phyloP scores from a whole-genome alignment of 2,329 filamentous ascomycete genomes.

The Didymella pomorum region DNA sequence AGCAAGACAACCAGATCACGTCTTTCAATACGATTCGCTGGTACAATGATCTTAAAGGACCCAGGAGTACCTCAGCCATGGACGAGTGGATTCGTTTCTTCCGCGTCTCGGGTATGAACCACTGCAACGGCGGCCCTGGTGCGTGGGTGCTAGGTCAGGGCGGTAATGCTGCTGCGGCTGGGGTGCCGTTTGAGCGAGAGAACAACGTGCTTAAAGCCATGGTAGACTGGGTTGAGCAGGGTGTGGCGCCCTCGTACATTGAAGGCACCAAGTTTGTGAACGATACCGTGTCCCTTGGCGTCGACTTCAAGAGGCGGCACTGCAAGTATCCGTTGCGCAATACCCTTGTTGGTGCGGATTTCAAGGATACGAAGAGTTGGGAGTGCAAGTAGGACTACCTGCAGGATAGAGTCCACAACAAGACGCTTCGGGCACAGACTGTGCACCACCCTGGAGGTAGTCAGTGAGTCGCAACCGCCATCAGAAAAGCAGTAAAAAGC shows the following conservation, averaged over 20 bases:
- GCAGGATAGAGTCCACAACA: neutral
- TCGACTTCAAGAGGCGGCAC: slow-evolving; percentile 57
- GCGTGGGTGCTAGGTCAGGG: slow-evolving; percentile 49
- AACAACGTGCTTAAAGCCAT: slow-evolving; percentile 51
- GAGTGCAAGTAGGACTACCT: slow-evolving; percentile 1
- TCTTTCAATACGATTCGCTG: slow-evolving; percentile 55
- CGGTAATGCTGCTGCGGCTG: slow-evolving; percentile 27
- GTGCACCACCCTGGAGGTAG: neutral
- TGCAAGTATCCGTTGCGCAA: slow-evolving; percentile 49
- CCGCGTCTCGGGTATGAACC: slow-evolving; percentile 61
- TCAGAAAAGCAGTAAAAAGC: neutral
- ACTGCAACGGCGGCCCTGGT: slow-evolving; percentile 59
- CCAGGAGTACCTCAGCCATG: slow-evolving; percentile 21
- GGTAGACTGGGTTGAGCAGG: slow-evolving; percentile 55
- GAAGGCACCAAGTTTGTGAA: slow-evolving; percentile 45
- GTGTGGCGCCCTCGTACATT: slow-evolving; percentile 49
- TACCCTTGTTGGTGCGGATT: slow-evolving; percentile 2
- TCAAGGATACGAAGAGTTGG: slow-evolving; percentile 6
- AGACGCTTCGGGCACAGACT: too few relatives aligned
- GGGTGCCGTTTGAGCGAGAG: slow-evolving; percentile 26
- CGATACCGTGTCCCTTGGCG: slow-evolving; percentile 50
- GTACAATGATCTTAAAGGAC: slow-evolving; percentile 53
- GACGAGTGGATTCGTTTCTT: slow-evolving; percentile 58
- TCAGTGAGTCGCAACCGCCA: neutral
- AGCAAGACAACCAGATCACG: slow-evolving; percentile 56